Base-by-base conservation (phyloP, 805 yeast species). In the Jamesozyma lodderae region DNA sequence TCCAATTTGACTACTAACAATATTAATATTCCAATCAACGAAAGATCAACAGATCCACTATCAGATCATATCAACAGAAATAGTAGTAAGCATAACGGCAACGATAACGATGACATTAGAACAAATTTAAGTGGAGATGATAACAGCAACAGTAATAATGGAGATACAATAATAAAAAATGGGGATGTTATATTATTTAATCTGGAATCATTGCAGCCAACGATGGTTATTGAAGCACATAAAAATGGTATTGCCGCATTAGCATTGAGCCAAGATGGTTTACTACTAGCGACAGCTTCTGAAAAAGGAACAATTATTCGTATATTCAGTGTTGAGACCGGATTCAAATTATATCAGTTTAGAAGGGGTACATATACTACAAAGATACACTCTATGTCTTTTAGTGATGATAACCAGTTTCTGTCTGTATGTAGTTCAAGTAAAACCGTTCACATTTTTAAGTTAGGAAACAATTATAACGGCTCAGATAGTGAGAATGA, bases 361-460 rank as follows among this genome's bases (percentile, higher is more conserved):
- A 66, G 94, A 52, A 68, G 94, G 55, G 94, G 94, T 0, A 78
- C 90, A 2, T 88, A 88, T 55, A 83, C 85, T 3, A 83, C 96
- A 2, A 72, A 68, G 44, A 83, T 92, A 14, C 77, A 75, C 49
- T 80, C 94, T 9, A 66, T 92, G 46, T 69, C 75, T 26, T 92
- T 92, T 61, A 81, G 85, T 44, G 64, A 68, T 19, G 81, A 82
- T 45, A 79, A 82, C 42, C 68, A 69, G 13, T 73, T 81, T 44
- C 65, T 92, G 22, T 74, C 85, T n/a, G 95, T 90, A 19, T 76
- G 90, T 9, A 81, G 94, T 20, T 77, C 94, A 2, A 85, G 94
- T 16, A 94, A 84, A 31, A 92, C 99, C 0, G 88, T 92, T 17
- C 99, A 92, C 59, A 77, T 92, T 27, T 92, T 90, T 68, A 72